Percentiles rank a stretch among this genome's conserved stretches.
These are phyloP conservation scores for Geotrichum bryndzae DNA, from an alignment of 1,139 yeast genomes.

Conservation along the genomic window DNA sequence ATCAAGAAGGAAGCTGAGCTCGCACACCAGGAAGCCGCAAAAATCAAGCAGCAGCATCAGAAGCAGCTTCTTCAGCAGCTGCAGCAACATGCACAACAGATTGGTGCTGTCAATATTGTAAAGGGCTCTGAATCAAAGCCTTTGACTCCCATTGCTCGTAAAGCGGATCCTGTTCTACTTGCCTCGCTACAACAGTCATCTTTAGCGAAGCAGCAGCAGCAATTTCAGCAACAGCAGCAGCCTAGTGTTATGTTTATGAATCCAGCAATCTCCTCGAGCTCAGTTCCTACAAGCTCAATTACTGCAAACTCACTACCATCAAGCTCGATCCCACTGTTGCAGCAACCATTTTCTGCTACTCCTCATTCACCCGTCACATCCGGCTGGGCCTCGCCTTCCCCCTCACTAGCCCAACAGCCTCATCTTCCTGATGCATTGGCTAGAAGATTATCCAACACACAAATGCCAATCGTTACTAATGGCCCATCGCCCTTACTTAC, in stretches of 20 bases:
- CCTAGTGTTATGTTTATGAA: neutral
- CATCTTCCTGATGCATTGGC: neutral
- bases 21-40: slow-evolving; percentile 12
- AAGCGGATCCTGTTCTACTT: slow-evolving; percentile 13
- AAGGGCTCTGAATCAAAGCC: slow-evolving; percentile 11
- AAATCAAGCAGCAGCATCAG: slow-evolving; percentile 21
- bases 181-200: slow-evolving; percentile 14
- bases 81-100: slow-evolving; percentile 20
- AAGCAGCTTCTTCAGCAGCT: slow-evolving; percentile 20
- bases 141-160: neutral
- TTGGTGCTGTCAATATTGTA: slow-evolving; percentile 10
- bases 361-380: neutral
- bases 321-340: slow-evolving; percentile 5
- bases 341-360: slow-evolving; percentile 7
- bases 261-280: slow-evolving; percentile 5
- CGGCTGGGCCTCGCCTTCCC: slow-evolving; percentile 4
- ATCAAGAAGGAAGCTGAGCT: slow-evolving; percentile 9
- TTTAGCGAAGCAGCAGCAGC: slow-evolving; percentile 12
- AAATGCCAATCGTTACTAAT: neutral
- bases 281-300: neutral
- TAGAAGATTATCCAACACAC: neutral
- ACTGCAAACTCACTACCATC: neutral
- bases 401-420: neutral
- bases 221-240: slow-evolving; percentile 1
- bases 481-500: slow-evolving; percentile 2